phyloP scores from a whole-genome alignment of 768 basidiomycete genomes.

The Mycena polygramma region DNA sequence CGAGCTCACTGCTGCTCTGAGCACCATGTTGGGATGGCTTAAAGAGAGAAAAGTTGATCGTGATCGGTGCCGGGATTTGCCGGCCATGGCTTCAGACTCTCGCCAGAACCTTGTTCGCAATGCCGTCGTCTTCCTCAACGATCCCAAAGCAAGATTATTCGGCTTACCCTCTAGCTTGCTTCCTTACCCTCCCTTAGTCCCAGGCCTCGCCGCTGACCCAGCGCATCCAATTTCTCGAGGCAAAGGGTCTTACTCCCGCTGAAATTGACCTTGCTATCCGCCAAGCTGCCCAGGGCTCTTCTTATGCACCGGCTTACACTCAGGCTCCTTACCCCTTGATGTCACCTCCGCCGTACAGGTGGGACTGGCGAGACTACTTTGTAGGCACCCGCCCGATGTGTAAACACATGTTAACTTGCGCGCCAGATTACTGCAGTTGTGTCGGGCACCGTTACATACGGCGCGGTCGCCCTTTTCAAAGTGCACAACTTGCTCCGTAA shows the following conservation, averaged over 20 bases:
- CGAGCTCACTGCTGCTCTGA: conserved; percentile 63
- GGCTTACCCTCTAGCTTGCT: not conserved
- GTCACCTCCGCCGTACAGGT: conserved; percentile 62
- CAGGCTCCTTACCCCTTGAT: conserved; percentile 51
- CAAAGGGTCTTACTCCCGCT: conserved; percentile 85
- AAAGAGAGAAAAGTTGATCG: conserved; percentile 15
- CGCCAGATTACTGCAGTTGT: conserved; percentile 92
- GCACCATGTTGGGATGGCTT: conserved; percentile 43
- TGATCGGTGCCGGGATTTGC: conserved; percentile 35
- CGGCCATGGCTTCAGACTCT: conserved; percentile 64
- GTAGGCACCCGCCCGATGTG: conserved; percentile 58
- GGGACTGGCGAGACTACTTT: conserved; percentile 99
- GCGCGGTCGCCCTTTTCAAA: conserved; percentile 83
- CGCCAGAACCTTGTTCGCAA: conserved; percentile 78
- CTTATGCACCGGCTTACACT: conserved; percentile 61
- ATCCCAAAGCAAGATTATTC: conserved; percentile 72
- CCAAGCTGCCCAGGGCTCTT: conserved; percentile 60
- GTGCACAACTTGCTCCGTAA: conserved; percentile 52
- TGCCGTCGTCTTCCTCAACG: conserved; percentile 88
- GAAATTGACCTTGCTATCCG: conserved; percentile 92
- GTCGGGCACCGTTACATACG: conserved; percentile 88
- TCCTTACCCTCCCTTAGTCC: conserved; percentile 58
- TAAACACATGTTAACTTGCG: conserved; percentile 42
- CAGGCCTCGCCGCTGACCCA: conserved; percentile 85
- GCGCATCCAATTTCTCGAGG: conserved; percentile 93